Percentiles rank a stretch among this genome's conserved stretches.
Evolutionary conservation across 805 yeast species (phyloP).

Genomic region (Metschnikowia cubensis): DNA sequence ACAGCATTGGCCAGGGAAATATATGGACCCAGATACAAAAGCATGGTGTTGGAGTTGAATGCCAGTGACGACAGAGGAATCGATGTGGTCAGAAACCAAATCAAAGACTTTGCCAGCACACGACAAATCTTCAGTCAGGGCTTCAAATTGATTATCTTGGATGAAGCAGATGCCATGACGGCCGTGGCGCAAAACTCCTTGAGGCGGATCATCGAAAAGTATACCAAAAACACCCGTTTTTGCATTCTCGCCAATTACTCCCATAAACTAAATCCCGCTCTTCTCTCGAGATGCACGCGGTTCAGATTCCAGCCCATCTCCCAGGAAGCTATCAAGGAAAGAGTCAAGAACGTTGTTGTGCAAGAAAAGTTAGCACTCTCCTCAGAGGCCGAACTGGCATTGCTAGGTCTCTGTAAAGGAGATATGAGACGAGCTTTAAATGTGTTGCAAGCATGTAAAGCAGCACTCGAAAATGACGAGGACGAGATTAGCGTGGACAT

Average conservation of each 20-base stretch:
- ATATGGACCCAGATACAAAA: slow-evolving; percentile 73
- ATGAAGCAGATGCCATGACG: slow-evolving; percentile 96
- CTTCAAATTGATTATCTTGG: slow-evolving; percentile 85
- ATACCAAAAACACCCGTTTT: slow-evolving; percentile 91
- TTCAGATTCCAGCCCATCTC: slow-evolving; percentile 87
- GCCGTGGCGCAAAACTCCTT: slow-evolving; percentile 81
- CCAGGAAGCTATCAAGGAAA: slow-evolving; percentile 59
- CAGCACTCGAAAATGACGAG: slow-evolving; percentile 48
- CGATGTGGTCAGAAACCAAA: slow-evolving; percentile 95
- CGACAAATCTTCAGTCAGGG: slow-evolving; percentile 86
- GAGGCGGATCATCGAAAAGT: slow-evolving; percentile 83
- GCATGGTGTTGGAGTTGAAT: slow-evolving; percentile 91
- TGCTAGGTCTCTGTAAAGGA: slow-evolving; percentile 76
- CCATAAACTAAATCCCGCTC: slow-evolving; percentile 92
- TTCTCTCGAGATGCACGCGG: slow-evolving; percentile 89
- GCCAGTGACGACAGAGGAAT: slow-evolving; percentile 98
- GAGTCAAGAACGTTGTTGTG: slow-evolving; percentile 65
- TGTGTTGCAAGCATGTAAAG: slow-evolving; percentile 89
- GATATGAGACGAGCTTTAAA: slow-evolving; percentile 96
- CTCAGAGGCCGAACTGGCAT: slow-evolving; percentile 57
- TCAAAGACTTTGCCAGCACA: slow-evolving; percentile 93
- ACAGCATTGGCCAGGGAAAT: slow-evolving; percentile 83
- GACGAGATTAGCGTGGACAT: slow-evolving; percentile 61
- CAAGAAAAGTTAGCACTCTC: slow-evolving; percentile 60
- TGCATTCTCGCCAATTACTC: slow-evolving; percentile 95